These are phyloP conservation scores for Cutaneotrichosporon cutaneum DNA, from an alignment of 1,284 basidiomycete species.

Conservation along the genomic window DNA sequence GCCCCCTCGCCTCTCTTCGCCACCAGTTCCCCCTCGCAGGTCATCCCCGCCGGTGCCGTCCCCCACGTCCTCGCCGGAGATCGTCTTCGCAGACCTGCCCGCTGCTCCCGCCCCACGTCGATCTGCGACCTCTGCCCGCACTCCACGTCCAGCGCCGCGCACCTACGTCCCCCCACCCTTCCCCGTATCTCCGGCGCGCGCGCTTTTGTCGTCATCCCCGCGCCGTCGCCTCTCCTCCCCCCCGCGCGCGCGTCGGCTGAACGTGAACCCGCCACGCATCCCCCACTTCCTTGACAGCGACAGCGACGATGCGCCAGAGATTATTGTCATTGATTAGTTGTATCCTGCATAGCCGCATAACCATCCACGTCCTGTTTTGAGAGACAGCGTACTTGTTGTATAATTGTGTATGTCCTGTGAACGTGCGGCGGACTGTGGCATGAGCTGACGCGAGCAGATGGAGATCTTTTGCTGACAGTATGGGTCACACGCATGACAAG, in stretches of 20 bases:
- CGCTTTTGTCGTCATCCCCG: not conserved
- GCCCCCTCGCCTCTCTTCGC: not conserved
- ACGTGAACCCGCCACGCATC: not conserved
- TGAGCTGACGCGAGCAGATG: not conserved
- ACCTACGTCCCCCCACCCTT: not conserved
- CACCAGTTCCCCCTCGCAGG: not conserved
- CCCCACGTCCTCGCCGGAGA: not conserved
- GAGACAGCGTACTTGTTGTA: not conserved
- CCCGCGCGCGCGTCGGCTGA: not conserved
- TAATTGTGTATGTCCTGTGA: not conserved
- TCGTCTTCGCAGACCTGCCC: not conserved
- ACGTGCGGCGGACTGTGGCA: no score
- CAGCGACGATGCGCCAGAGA: not conserved
- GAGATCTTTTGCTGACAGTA: no score
- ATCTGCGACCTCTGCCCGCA: no score
- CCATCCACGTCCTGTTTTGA: not conserved
- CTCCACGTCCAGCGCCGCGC: not conserved
- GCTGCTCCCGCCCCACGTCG: not conserved
- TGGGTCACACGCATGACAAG: no score
- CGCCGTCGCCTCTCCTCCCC: not conserved
- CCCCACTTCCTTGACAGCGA: not conserved
- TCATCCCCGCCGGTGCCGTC: not conserved
- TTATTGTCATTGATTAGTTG: conserved; percentile 4
- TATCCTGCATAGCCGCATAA: not conserved
- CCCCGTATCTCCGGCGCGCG: not conserved